Evolutionary conservation across 139 green algal genomes (phyloP).

Genomic region (Chlorella ohadii): DNA sequence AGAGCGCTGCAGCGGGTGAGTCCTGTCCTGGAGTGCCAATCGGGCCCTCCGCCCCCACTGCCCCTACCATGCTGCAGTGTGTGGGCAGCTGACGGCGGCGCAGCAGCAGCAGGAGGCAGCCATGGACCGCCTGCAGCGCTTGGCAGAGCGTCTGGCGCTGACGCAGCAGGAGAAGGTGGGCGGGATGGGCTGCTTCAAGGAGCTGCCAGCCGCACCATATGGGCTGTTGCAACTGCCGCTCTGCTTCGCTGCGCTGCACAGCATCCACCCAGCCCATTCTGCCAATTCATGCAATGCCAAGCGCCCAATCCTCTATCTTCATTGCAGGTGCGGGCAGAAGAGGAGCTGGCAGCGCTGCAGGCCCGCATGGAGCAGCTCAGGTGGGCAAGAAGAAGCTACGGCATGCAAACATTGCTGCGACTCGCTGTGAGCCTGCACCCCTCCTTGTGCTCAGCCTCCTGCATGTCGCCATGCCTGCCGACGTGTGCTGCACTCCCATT

Average conservation of each 20-base stretch:
- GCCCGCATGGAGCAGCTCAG: constrained; percentile 10
- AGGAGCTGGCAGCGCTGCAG: constrained; percentile 14
- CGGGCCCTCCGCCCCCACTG: too few species aligned
- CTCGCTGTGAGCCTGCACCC: not conserved
- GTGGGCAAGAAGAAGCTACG: not conserved
- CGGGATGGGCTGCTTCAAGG: not conserved
- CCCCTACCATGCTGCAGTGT: not conserved
- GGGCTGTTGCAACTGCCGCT: not conserved
- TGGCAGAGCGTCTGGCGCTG: constrained; percentile 25
- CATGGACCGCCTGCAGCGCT: constrained; percentile 16
- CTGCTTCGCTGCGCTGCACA: not conserved
- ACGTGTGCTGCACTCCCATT: not conserved
- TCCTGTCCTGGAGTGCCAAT: too few species aligned
- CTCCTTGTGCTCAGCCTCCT: not conserved
- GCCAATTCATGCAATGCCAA: not conserved
- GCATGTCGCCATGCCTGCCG: not conserved
- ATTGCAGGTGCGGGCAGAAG: not conserved
- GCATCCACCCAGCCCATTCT: too few species aligned
- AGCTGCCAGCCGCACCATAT: too few species aligned
- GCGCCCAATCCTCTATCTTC: not conserved
- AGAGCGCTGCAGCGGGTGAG: too few species aligned
- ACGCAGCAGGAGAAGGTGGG: constrained; percentile 36
- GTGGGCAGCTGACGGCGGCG: constrained; percentile 36
- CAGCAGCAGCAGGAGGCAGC: constrained; percentile 12
- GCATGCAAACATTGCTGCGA: too few species aligned